A percentile compares a stretch with the other conserved stretches of the same genome.
These are phyloP conservation scores for Colletotrichum incanum DNA, from an alignment of 2,329 filamentous ascomycete genomes.

Conservation along the genomic window DNA sequence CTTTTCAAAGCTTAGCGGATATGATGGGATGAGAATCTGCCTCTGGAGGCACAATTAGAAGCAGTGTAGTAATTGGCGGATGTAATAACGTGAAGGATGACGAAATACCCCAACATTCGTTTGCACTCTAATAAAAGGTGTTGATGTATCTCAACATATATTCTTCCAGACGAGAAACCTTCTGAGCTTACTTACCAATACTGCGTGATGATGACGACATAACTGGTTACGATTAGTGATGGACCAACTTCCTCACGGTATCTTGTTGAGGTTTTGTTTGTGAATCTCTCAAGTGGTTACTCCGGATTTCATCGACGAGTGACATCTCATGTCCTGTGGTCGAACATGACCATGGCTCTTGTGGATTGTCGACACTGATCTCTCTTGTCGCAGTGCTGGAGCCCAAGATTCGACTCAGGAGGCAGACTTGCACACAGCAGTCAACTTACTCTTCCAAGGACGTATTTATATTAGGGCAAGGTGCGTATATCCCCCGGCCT, in stretches of 20 bases:
- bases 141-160: not conserved
- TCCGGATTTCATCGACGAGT: not conserved
- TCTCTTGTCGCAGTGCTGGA: no score
- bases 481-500: not conserved
- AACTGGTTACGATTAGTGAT: not conserved
- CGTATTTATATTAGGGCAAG: constrained; percentile 8
- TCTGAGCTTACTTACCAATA: no score
- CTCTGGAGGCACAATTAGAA: not conserved
- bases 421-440: no score
- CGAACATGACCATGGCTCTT: not conserved
- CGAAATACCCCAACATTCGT: constrained; percentile 36
- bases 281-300: not conserved
- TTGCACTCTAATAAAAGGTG: constrained; percentile 5
- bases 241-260: not conserved
- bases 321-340: not conserved
- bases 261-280: no score
- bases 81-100: constrained; percentile 18
- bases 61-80: constrained; percentile 5
- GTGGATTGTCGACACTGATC: not conserved
- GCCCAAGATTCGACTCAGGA: no score
- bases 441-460: not conserved
- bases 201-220: not conserved
- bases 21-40: constrained; percentile 28
- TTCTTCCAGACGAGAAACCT: no score
- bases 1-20: constrained; percentile 6